These are phyloP conservation scores for Aspergillus transmontanensis DNA, from an alignment of 2,329 filamentous ascomycete species.

Conservation along the genomic window DNA sequence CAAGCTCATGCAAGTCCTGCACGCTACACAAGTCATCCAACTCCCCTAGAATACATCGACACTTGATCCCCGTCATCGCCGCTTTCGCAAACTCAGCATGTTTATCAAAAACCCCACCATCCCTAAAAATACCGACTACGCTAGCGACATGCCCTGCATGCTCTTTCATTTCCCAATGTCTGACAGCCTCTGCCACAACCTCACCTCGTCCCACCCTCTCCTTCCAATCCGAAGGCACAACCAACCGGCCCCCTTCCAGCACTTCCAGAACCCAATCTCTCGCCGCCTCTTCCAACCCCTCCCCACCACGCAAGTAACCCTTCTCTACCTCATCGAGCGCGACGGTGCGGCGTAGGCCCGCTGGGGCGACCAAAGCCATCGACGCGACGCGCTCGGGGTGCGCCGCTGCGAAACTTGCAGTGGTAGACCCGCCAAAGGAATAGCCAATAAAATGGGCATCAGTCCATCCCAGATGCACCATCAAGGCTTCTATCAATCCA, in stretches of 20 bases:
- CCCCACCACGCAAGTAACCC: conserved; percentile 27
- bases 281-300: conserved; percentile 34
- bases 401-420: conserved; percentile 41
- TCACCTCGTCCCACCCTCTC: conserved; percentile 45
- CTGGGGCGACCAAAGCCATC: conserved; percentile 51
- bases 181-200: conserved; percentile 51
- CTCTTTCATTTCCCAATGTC: conserved; percentile 51
- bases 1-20: conserved; percentile 35
- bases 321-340: conserved; percentile 29
- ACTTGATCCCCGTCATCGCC: conserved; percentile 25
- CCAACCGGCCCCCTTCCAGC: conserved; percentile 48
- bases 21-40: conserved; percentile 38
- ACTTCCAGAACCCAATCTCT: conserved; percentile 41
- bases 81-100: conserved; percentile 36
- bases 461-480: conserved; percentile 47
- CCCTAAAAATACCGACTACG: conserved; percentile 51
- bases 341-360: conserved; percentile 41
- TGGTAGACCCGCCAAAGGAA: conserved; percentile 52
- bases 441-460: conserved; percentile 52
- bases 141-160: conserved; percentile 51
- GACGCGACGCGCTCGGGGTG: conserved; percentile 34
- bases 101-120: conserved; percentile 48
- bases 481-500: conserved; percentile 40
- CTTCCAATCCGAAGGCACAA: conserved; percentile 50
- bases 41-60: conserved; percentile 40